Percentiles rank a stretch among this genome's conserved stretches.
Evolutionary conservation across 257 asterid species (phyloP).

Genomic region (Echium plantagineum): DNA sequence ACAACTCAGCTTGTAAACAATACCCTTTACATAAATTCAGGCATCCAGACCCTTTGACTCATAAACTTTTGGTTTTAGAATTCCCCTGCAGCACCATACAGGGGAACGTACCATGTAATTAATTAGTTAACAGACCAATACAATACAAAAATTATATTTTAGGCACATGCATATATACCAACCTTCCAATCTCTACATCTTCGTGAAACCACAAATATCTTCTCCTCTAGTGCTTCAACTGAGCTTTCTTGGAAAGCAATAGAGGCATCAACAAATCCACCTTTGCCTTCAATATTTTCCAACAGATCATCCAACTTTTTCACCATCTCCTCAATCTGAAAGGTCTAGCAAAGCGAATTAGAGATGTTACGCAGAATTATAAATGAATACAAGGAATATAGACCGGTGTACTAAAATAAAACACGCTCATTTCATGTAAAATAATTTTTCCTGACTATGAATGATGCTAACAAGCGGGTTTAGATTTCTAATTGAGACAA

Average conservation of each 20-base stretch:
- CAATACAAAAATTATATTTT: constrained; percentile 13
- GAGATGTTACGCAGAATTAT: neutral
- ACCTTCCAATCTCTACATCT: constrained; percentile 71
- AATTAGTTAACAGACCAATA: constrained; percentile 1
- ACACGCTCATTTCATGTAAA: neutral
- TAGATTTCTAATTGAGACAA: neutral
- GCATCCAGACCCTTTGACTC: neutral
- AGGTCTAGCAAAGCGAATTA: constrained; percentile 10
- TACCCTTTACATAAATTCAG: neutral
- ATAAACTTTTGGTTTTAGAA: too few species aligned
- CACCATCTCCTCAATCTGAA: constrained; percentile 84
- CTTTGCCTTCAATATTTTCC: constrained; percentile 61
- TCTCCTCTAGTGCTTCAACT: constrained; percentile 55
- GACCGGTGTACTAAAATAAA: too few species aligned
- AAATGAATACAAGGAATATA: too few species aligned
- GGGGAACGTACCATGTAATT: constrained; percentile 1
- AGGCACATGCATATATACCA: constrained; percentile 13
- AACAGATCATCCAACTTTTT: constrained; percentile 57
- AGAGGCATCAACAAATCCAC: constrained; percentile 79
- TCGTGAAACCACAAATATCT: constrained; percentile 49
- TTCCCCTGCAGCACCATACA: too few species aligned
- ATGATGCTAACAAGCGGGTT: neutral
- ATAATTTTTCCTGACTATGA: neutral
- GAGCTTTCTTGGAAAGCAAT: constrained; percentile 40
- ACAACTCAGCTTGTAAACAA: too few species aligned